Evolutionary conservation across 805 yeast genomes (phyloP), one percentile per base, ranked within the genome.

Genomic region (Ogataea minuta): DNA sequence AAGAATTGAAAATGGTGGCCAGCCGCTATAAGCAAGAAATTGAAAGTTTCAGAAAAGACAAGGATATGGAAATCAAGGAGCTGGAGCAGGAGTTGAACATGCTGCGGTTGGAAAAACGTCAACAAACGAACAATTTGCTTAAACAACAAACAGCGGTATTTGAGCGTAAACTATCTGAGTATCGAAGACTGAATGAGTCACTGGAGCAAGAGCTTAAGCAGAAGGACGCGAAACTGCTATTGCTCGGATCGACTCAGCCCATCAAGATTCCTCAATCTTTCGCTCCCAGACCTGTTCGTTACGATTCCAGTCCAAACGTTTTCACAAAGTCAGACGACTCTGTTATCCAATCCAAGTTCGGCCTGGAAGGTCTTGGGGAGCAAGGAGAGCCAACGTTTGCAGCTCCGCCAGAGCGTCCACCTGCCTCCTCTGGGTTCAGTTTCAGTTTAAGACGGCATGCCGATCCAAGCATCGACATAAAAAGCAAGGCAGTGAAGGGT

Each of bases 181-280:
- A 50, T 10, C 36, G 41, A 15, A 25, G 13, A 7, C 6, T 32
- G 5, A 36, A 46, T 4, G 20, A 41, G 3, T 25, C 29, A 3
- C 26, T 55, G 20, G 48, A 42, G 24, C 14, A 23, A 4, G 45
- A 43, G 14, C 31, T 54, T 1, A 16, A 32, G 5, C 36, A 35
- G 8, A 54, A 46, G 17, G 60, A 56, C 17, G 31, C 31, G 3
- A 34, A 38, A 11, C 36, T 56, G n/a, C 31, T 43, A 3, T 28
- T 37, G 13, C 23, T 54, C 15, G 47, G 48, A 6, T 41, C 53
- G 1, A 43, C 59, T 6, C 52, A 46, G 30, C 61, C 61, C 1
- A 56, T 56, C 24, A 46, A 45, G 29, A 54, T 56, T 20, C 54
- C 56, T 3, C 26, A 19, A 3, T 13, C 38, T 12, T 20, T 20